Evolutionary conservation across 495 filamentous ascomycete genomes (phyloP).

Genomic region (Penicillium soppii): DNA sequence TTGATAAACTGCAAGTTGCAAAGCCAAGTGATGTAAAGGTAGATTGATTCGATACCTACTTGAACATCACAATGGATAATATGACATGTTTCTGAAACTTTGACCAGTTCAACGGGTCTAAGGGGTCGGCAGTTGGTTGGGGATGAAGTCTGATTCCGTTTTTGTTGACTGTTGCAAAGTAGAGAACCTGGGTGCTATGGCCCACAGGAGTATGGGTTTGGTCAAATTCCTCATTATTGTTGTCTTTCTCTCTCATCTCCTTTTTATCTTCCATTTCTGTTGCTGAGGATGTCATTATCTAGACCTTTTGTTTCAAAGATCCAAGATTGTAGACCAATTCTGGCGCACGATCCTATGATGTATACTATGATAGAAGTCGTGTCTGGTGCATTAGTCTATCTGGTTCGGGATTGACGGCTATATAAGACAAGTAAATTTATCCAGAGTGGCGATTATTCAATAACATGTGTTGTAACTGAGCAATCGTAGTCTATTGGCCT

Average conservation of each 20-base stretch:
- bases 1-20: too few species aligned
- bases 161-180: slow-evolving; percentile 15
- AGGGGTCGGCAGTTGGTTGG: slow-evolving; percentile 49
- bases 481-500: neutral
- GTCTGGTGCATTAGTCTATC: too few species aligned
- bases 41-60: slow-evolving; percentile 32
- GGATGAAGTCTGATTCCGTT: slow-evolving; percentile 46
- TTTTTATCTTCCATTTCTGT: neutral
- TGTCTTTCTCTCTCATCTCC: neutral
- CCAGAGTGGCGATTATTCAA: neutral
- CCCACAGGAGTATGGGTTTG: neutral
- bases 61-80: slow-evolving; percentile 57
- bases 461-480: neutral
- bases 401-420: neutral
- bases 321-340: neutral
- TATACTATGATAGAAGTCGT: neutral
- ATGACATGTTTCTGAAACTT: slow-evolving; percentile 48
- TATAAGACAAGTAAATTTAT: neutral
- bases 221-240: neutral
- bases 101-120: slow-evolving; percentile 62
- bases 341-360: neutral
- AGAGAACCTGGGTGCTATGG: slow-evolving; percentile 10
- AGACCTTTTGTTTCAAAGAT: neutral
- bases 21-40: neutral
- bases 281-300: neutral